Evolutionary conservation across 805 yeast species (phyloP).

Genomic region (Lipomyces starkeyi): DNA sequence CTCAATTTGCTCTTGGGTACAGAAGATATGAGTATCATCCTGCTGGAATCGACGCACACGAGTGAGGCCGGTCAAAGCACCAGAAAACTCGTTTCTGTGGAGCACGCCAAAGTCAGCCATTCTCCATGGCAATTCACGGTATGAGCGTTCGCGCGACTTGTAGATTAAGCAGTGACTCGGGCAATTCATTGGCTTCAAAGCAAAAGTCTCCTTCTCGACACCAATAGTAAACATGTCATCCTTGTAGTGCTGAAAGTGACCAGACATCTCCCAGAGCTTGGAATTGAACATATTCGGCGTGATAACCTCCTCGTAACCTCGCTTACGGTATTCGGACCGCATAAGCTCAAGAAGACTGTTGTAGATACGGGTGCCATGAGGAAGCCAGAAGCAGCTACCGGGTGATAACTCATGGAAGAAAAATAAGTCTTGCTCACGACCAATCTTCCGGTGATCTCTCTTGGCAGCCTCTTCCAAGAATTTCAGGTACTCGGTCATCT

Average conservation of each 20-base stretch:
- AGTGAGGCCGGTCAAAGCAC: conserved; percentile 90
- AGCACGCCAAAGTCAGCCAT: conserved; percentile 87
- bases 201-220: conserved; percentile 93
- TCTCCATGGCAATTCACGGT: conserved; percentile 84
- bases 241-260: conserved; percentile 97
- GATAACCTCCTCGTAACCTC: conserved; percentile 98
- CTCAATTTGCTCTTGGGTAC: conserved; percentile 76
- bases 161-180: conserved; percentile 84
- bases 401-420: conserved; percentile 97
- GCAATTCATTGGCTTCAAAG: conserved; percentile 86
- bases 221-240: conserved; percentile 97
- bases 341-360: conserved; percentile 80
- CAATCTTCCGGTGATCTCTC: conserved; percentile 92
- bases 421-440: conserved; percentile 94
- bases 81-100: conserved; percentile 94
- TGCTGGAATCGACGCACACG: conserved; percentile 95
- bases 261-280: conserved; percentile 97
- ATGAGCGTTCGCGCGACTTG: conserved; percentile 74
- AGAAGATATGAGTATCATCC: conserved; percentile 97
- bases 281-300: conserved; percentile 99
- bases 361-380: conserved; percentile 98
- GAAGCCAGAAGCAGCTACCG: conserved; percentile 98
- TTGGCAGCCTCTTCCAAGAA: conserved; percentile 94
- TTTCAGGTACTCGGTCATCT: conserved; percentile 91
- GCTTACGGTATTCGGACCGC: conserved; percentile 82